Evolutionary conservation across 2,329 filamentous ascomycete genomes (phyloP), one percentile per base, ranked within the genome.

Genomic region (Fusarium sp.): DNA sequence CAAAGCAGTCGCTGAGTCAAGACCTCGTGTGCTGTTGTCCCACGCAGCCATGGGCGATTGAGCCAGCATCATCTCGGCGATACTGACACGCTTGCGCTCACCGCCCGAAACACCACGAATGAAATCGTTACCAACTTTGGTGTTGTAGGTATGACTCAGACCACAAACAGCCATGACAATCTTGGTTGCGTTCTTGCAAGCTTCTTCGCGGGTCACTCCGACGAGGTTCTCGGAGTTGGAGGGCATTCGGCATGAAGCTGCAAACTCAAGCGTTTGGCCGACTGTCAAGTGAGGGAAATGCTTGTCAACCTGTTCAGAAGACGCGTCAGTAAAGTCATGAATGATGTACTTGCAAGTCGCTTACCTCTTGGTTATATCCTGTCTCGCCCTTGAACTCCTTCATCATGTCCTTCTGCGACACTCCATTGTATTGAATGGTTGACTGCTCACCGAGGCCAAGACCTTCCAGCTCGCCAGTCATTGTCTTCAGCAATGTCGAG

Each of bases 271-370:
- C 0, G 92, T 95, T 69, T 93, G 86, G 2, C 90, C 88, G 13
- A 94, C 91, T 0, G 90, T 93, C 24, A 96, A 81, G n/a, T 92
- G 90, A 1, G 92, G 90, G 69, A 94, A 94, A 76, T 94, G 92
- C 29, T 91, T 85, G 76, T 94, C 91, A 29, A 86, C 84, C 80
- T 91, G 47, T 8, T 49, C 56, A 43, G 11, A 47, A 48, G 52
- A 20, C 1, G 1, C 58, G 16, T 27, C 18, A 16, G 10, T 8
- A 22, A 3, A 22, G 12, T 16, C n/a, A n/a, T 6, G 2, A 5
- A 6, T 9, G 15, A 12, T 13, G 6, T 3, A 8, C 3, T 12
- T 3, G 6, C 25, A 15, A 12, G 8, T 3, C 27, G 32, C 58
- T 41, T 61, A 81, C 88, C 80, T 95, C 92, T 16, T 93, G 90